Evolutionary conservation across 208 protist genomes (phyloP), one percentile per base, ranked within the genome.

Genomic region (Leishmania major): DNA sequence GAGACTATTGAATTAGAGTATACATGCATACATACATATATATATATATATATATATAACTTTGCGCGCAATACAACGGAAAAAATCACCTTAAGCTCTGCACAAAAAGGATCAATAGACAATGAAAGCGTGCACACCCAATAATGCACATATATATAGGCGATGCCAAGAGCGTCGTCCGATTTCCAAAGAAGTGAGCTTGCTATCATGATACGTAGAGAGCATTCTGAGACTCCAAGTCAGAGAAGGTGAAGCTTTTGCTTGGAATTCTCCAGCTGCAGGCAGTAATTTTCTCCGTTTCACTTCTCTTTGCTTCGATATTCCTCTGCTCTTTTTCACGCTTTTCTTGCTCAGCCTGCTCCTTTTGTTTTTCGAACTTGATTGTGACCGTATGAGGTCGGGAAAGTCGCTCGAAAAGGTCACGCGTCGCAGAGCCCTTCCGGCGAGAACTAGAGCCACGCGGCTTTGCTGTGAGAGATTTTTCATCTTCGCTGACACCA

Each of bases 321-420:
- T 75, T 80, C 35, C 62, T 60, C 62, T 79, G 53, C 64, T 81
- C 84, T 49, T 81, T 85, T 45, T 88, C 84, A 59, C 85, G 75
- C 69, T 82, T 77, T 57, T 84, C 75, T 35, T 85, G 64, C 53
- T 86, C 78, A n/a, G 83, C 77, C 53, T 83, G 45, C 66, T 86
- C 79, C 64, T 84, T 85, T 66, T 80, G 84, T n/a, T 86, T 83
- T 62, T 85, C 78, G 73, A 79, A 88, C 60, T 92, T 91, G 35
- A 83, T 43, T 40, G 78, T 78, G 11, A 91, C 82, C 10, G 35
- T 79, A 2, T 72, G 75, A 1, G 92, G 92, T 57, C 86, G 87
- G 6, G 92, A 87, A 8, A 96, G 86, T 37, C 92, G 89, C 43
- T 88, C 87, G 74, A 96, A 94, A 15, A 93, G 19, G 11, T 89